Evolutionary conservation across 441 rosid genomes (phyloP).

Genomic region (Erodium trifolium): DNA sequence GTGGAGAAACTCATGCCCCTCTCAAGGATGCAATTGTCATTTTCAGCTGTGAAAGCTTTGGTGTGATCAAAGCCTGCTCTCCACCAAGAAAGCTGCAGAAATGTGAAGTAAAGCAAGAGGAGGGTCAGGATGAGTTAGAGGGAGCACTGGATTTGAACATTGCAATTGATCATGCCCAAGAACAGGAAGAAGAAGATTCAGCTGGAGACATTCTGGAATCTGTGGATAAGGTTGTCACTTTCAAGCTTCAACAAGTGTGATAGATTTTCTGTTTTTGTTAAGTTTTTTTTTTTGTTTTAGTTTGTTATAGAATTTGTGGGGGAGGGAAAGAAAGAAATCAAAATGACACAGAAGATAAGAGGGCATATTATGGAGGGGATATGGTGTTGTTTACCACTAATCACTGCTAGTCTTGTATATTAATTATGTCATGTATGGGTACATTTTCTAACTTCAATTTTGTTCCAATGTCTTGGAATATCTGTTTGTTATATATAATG

Average conservation of each 20-base stretch:
- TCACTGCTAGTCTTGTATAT: no score
- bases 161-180: constrained; percentile 30
- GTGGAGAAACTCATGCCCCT: constrained; percentile 39
- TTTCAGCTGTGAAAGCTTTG: constrained; percentile 36
- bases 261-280: background rate
- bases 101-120: constrained; percentile 11
- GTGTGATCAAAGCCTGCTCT: constrained; percentile 21
- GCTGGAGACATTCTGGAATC: constrained; percentile 26
- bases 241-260: constrained; percentile 23
- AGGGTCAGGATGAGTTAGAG: background rate
- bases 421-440: no score
- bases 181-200: constrained; percentile 8
- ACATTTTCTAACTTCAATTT: no score
- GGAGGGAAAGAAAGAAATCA: no score
- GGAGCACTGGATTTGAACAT: constrained; percentile 48
- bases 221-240: constrained; percentile 38
- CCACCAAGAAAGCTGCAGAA: constrained; percentile 20
- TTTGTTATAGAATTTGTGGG: no score
- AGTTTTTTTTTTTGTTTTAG: no score
- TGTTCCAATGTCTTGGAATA: no score
- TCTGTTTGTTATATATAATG: no score
- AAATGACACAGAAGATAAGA: background rate
- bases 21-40: constrained; percentile 55
- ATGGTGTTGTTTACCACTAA: no score
- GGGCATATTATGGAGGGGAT: no score